A percentile compares a stretch with the other conserved stretches of the same genome.
Conservation (phyloP, 148 eudicot species). For the Rhododendron simsii region DNA sequence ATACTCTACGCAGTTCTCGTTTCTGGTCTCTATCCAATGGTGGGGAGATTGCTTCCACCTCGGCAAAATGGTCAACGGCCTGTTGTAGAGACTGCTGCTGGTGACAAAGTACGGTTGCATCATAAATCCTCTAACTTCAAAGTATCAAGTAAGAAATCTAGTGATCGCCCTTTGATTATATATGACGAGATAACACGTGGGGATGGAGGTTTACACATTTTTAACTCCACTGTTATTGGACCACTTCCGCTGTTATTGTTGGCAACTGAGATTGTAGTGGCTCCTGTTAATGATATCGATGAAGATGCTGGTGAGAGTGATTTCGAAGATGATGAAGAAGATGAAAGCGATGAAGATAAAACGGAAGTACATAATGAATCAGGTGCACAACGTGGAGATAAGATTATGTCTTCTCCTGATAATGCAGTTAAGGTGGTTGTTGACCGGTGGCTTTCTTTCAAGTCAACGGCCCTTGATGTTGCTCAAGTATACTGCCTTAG, state of each 20-base stretch:
- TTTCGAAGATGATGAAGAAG: constrained; percentile 27
- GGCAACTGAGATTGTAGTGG: constrained; percentile 78
- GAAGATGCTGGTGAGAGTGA: constrained; percentile 22
- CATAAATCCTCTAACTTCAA: constrained; percentile 41
- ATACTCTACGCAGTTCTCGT: constrained; percentile 70
- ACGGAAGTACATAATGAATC: constrained; percentile 19
- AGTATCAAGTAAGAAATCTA: constrained; percentile 15
- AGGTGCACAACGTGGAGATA: constrained; percentile 27
- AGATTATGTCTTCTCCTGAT: constrained; percentile 70
- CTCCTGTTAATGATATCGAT: constrained; percentile 39
- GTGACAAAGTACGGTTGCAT: constrained; percentile 62
- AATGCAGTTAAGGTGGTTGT: constrained; percentile 61
- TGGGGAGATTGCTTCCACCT: constrained; percentile 58
- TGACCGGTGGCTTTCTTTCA: constrained; percentile 80
- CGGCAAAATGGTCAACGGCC: constrained; percentile 24
- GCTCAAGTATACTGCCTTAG: constrained; percentile 95
- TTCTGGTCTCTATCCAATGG: constrained; percentile 89
- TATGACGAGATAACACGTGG: constrained; percentile 86
- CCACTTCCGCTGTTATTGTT: constrained; percentile 66
- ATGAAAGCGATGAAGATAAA: constrained; percentile 37
- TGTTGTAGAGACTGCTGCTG: constrained; percentile 52
- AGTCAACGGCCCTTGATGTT: constrained; percentile 77
- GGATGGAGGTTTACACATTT: constrained; percentile 58
- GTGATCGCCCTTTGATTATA: constrained; percentile 41
- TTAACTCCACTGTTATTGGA: constrained; percentile 60